Base-by-base conservation (phyloP, 257 asterid genomes). In the Ehretia macrophylla region DNA sequence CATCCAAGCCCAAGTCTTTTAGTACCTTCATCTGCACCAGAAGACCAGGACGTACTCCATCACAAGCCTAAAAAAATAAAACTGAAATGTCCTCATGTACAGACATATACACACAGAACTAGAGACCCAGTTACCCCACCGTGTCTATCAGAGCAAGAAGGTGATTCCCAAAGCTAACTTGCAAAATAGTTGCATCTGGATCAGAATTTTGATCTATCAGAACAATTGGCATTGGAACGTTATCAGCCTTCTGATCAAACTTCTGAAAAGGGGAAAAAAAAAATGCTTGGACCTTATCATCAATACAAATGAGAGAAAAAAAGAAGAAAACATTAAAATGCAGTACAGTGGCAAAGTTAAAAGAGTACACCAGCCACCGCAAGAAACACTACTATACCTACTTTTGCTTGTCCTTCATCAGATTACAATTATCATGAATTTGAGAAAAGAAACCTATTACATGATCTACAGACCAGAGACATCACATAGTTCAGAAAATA, bases 91-190 rank as follows among this genome's bases (percentile, higher is more conserved):
- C 37, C 21, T 27, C 27, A 47, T 44, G 52, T 12, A 45, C 47
- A n/a, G 67, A 22, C n/a, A n/a, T 5, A 21, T 18, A 12, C 11
- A 58, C 37, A 53, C 37, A 55, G 35, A 37, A n/a, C 64, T 32
- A 56, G 55, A 21, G 52, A 17, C 47, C 18, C 52, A 45, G 57
- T 55, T 35, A 60, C 61, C 63, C 75, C 72, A 92, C 99, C 75
- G 99, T 88, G 77, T 92, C 97, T 66, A 84, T 77, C 47, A 92
- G 96, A 67, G 95, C 90, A 62, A 96, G 96, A 21, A 92, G 93
- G 53, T 97, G 99, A 83, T 92, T 96, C 45, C 99, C 99, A 58
- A 92, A 92, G 78, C 97, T 86, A 64, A 92, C 75, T 80, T 92
- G 86, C 66, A 88, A 96, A 18, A 82, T 78, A 38, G 99, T 88